phyloP scores from a whole-genome alignment of 176 grass and related monocot genomes.

The Triticum dicoccoides region DNA sequence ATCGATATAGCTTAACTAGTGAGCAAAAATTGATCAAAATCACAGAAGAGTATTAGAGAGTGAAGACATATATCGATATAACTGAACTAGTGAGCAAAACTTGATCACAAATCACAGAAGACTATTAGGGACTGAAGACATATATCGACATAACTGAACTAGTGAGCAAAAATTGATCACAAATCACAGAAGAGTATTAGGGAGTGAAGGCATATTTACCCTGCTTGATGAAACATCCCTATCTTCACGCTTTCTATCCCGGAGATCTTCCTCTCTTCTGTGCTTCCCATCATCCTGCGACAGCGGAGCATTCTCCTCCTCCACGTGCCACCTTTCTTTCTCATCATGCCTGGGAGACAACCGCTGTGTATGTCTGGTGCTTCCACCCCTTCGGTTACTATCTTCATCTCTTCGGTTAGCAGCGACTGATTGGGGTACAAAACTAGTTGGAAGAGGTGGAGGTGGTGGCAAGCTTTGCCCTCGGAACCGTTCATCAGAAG shows the following conservation, averaged over 20 bases:
- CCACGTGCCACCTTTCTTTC: slow-evolving; percentile 73
- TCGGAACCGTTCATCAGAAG: slow-evolving; percentile 62
- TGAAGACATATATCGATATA: slow-evolving; percentile 2
- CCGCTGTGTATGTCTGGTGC: slow-evolving; percentile 54
- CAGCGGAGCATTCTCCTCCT: slow-evolving; percentile 60
- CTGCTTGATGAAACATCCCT: slow-evolving; percentile 69
- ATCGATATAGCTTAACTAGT: slow-evolving; percentile 15
- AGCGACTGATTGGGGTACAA: slow-evolving; percentile 88
- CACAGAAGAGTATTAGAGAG: neutral
- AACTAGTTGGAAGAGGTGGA: slow-evolving; percentile 88
- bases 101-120: neutral
- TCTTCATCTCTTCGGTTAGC: slow-evolving; percentile 71
- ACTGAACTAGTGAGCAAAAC: neutral
- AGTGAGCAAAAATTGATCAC: neutral
- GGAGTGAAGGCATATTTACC: slow-evolving; percentile 42
- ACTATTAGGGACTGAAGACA: neutral
- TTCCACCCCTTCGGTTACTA: slow-evolving; percentile 47
- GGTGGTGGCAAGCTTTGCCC: slow-evolving; percentile 92
- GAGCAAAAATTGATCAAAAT: neutral
- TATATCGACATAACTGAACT: slow-evolving; percentile 12
- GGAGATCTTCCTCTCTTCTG: slow-evolving; percentile 81
- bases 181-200: neutral
- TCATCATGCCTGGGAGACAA: slow-evolving; percentile 77
- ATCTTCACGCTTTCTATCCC: slow-evolving; percentile 89
- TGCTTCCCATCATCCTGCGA: slow-evolving; percentile 75